Percentiles rank a stretch among this genome's conserved stretches.
Conservation (phyloP, 192 early-diverging fungal genomes). For the Mortierella antarctica region DNA sequence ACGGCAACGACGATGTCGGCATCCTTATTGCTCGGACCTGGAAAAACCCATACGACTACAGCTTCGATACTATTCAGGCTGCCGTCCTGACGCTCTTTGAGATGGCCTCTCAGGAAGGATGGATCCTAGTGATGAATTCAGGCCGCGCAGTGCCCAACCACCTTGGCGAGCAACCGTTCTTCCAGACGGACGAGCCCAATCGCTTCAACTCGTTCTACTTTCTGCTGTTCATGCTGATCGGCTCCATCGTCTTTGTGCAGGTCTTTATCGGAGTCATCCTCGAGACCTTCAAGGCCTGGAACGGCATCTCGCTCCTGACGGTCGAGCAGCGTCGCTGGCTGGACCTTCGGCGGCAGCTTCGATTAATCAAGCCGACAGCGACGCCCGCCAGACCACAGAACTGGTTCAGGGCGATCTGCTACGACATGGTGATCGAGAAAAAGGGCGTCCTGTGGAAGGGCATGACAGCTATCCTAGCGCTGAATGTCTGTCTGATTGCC, state of each 20-base stretch:
- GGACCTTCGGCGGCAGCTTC: constrained; percentile 65
- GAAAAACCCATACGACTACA: constrained; percentile 70
- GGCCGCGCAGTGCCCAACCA: constrained; percentile 52
- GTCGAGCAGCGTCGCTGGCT: constrained; percentile 69
- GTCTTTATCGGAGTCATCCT: constrained; percentile 71
- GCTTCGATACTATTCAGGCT: constrained; percentile 64
- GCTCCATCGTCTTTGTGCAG: constrained; percentile 66
- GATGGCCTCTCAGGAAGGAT: constrained; percentile 67
- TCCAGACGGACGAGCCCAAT: constrained; percentile 55
- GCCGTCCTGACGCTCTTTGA: constrained; percentile 67
- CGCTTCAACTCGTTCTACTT: constrained; percentile 65
- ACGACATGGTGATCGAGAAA: constrained; percentile 62
- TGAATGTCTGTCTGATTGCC: constrained; percentile 61
- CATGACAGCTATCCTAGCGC: constrained; percentile 58
- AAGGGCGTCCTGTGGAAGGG: constrained; percentile 58
- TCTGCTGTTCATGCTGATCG: constrained; percentile 67
- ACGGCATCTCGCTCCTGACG: constrained; percentile 64
- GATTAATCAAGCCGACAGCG: constrained; percentile 63
- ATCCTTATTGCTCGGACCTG: constrained; percentile 61
- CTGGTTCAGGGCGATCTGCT: constrained; percentile 59
- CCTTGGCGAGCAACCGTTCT: constrained; percentile 47
- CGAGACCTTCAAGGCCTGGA: constrained; percentile 65
- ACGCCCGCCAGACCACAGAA: constrained; percentile 58
- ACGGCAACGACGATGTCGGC: constrained; percentile 23
- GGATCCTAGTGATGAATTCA: constrained; percentile 60